Evolutionary conservation across 176 grass and related monocot genomes (phyloP).

Genomic region (Areca catechu): DNA sequence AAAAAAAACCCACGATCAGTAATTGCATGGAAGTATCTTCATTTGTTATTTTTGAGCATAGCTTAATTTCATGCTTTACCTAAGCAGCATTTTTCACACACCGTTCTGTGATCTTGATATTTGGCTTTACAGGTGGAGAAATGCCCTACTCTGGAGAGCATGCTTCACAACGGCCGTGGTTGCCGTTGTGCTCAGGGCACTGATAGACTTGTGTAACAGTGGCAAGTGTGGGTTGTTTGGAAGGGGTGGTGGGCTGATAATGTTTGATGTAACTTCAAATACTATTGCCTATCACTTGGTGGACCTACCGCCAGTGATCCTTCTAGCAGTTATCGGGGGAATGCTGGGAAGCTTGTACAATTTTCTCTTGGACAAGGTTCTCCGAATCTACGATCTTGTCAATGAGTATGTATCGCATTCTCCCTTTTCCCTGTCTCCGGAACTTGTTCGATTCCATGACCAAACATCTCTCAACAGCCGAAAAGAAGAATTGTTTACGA

Average conservation of each 20-base stretch:
- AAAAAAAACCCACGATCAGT: too few species aligned
- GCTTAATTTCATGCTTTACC: too few species aligned
- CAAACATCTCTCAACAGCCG: too few species aligned
- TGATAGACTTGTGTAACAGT: conserved; percentile 75
- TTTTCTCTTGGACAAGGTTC: conserved; percentile 65
- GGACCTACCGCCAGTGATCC: conserved; percentile 58
- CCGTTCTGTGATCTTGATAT: not conserved
- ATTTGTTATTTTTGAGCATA: too few species aligned
- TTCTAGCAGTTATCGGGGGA: conserved; percentile 70
- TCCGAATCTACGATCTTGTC: conserved; percentile 62
- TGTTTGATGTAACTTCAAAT: conserved; percentile 86
- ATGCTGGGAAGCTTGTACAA: conserved; percentile 84
- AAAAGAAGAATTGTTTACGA: too few species aligned
- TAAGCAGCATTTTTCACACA: too few species aligned
- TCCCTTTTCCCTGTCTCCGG: conserved; percentile 14
- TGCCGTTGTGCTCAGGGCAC: conserved; percentile 62
- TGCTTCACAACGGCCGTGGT: conserved; percentile 92
- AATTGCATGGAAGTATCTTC: too few species aligned
- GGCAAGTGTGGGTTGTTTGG: conserved; percentile 89
- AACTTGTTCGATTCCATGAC: too few species aligned
- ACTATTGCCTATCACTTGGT: conserved; percentile 48
- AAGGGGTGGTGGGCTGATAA: conserved; percentile 90
- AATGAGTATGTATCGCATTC: conserved; percentile 50
- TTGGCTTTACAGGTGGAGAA: conserved; percentile 66
- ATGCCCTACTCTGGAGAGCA: conserved; percentile 77